A percentile compares a stretch with the other conserved stretches of the same genome.
phyloP scores from a whole-genome alignment of 257 asterid species.

The Solanum paucissectum region DNA sequence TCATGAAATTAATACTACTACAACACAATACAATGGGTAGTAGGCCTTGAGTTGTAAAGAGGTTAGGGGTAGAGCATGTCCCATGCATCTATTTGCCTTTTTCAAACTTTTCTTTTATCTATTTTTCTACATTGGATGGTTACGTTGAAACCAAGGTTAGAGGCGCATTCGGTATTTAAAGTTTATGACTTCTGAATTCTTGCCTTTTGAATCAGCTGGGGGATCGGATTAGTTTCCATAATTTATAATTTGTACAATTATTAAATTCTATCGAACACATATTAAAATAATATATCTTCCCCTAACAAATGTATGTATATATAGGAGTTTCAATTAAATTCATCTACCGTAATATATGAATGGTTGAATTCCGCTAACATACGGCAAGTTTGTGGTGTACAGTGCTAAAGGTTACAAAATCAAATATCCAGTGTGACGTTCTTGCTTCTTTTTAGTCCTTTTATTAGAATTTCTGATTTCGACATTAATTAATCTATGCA shows the following conservation, averaged over 20 bases:
- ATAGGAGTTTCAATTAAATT: background rate
- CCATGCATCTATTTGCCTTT: background rate
- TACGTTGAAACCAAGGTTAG: background rate
- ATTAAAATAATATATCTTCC: background rate
- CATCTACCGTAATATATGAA: background rate
- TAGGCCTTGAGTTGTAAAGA: conserved; percentile 2
- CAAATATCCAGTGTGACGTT: background rate
- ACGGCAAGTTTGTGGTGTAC: background rate
- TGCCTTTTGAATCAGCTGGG: background rate
- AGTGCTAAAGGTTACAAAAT: background rate
- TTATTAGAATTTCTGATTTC: background rate
- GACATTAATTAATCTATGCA: too few relatives aligned
- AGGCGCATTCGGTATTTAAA: background rate
- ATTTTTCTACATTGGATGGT: background rate
- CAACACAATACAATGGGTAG: background rate
- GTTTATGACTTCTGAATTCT: background rate
- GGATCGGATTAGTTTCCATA: background rate
- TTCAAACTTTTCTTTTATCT: background rate
- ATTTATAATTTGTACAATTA: too few relatives aligned
- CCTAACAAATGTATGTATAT: background rate
- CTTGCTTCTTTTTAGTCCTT: background rate
- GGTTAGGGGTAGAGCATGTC: background rate
- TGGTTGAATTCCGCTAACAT: background rate
- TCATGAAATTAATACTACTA: background rate
- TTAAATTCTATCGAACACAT: too few relatives aligned